phyloP scores from a whole-genome alignment of 257 asterid genomes.

The Mitragyna speciosa region DNA sequence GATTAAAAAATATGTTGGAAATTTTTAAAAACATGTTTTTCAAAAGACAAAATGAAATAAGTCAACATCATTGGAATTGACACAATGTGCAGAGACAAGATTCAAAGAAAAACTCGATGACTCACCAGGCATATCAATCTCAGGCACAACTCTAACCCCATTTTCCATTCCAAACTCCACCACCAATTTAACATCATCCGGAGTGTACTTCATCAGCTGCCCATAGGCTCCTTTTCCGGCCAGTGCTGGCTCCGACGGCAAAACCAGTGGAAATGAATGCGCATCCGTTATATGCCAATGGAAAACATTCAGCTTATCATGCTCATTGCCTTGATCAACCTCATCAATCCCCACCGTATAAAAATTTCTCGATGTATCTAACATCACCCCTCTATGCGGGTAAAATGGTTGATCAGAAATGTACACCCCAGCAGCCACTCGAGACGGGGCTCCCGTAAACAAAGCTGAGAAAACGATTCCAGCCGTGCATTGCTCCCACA shows the following conservation, averaged over 20 bases:
- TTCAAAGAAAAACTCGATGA: background rate
- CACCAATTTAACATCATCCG: slow-evolving; percentile 60
- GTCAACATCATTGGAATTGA: no score
- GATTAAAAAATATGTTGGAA: no score
- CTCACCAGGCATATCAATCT: slow-evolving; percentile 97
- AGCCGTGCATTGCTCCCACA: slow-evolving; percentile 97
- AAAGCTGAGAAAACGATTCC: slow-evolving; percentile 83
- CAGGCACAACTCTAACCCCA: slow-evolving; percentile 89
- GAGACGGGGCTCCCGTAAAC: slow-evolving; percentile 52
- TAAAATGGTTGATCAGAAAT: slow-evolving; percentile 67
- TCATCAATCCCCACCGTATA: slow-evolving; percentile 55
- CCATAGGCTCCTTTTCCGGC: slow-evolving; percentile 77
- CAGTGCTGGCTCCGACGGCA: slow-evolving; percentile 75
- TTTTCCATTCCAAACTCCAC: slow-evolving; percentile 71
- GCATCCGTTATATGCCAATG: slow-evolving; percentile 98
- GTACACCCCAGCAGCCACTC: slow-evolving; percentile 53
- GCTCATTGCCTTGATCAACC: slow-evolving; percentile 72
- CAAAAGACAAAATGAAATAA: no score
- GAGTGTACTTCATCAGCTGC: slow-evolving; percentile 64
- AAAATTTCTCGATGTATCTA: slow-evolving; percentile 83
- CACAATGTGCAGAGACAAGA: background rate
- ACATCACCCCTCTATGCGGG: slow-evolving; percentile 64
- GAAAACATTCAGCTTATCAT: slow-evolving; percentile 88
- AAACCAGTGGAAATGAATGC: slow-evolving; percentile 78
- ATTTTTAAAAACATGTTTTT: no score